Base-by-base conservation (phyloP, 139 green algal genomes). In the Yamagishiella unicocca region DNA sequence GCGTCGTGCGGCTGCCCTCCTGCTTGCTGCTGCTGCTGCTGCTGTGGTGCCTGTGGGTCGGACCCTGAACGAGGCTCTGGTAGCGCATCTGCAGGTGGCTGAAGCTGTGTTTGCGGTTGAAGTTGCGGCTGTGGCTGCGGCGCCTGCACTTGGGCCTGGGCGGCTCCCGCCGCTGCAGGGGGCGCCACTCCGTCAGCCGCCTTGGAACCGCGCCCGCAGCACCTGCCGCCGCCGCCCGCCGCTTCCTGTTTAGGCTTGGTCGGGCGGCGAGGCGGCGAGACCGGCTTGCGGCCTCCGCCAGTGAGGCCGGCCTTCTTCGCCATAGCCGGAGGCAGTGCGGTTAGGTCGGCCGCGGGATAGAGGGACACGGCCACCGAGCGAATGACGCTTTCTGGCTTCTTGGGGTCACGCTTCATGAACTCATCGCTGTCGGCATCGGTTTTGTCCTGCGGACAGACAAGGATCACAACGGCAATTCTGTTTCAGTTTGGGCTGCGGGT, bases 361-460 rank as follows among this genome's bases (percentile, higher is more conserved):
- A 88, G 31, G 19, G 67, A 68, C 6, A 88, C n/a, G 2, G 79
- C 79, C 42, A 46, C 33, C 4, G 79, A 85, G n/a, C 61, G 61
- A 29, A 88, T 71, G 33, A 80, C 35, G 7, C 37, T 40, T 2
- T 82, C 71, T 35, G 67, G 82, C 82, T 81, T 79, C 50, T 82
- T 75, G 29, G 79, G 58, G 79, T 85, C 79, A 4, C 37, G 61
- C 10, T 85, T 85, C 42, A 85, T 46, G 19, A 85, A 85, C 40
- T 85, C 79, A n/a, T 85, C 40, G 42, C 61, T 76, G 79, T 85
- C 79, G 2, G 79, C 40, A 17, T 85, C 79, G 12, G 79, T 33
- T 17, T 76, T 85, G 29, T 85, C 79, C 79, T 85, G 61, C 31
- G 40, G 37, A 37, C 17, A 3, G 42, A 6, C 58, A 31, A n/a